Percentiles rank a stretch among this genome's conserved stretches.
These are phyloP conservation scores for Fusarium austroafricanum DNA, from an alignment of 2,329 filamentous ascomycete species.

Conservation along the genomic window DNA sequence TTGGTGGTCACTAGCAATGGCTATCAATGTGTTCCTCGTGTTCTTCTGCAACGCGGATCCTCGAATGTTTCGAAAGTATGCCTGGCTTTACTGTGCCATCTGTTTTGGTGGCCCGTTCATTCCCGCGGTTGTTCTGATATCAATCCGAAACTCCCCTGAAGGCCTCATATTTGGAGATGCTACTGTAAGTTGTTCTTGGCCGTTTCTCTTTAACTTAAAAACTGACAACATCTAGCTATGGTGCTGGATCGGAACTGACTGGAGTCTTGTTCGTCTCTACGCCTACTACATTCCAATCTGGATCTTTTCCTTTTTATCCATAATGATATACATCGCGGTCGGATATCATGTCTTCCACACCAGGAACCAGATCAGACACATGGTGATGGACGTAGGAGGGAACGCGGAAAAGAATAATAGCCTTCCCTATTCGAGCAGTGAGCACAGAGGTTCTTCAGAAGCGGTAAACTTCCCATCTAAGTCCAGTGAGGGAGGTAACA, in stretches of 20 bases:
- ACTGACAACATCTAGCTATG: conserved; percentile 60
- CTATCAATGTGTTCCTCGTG: conserved; percentile 80
- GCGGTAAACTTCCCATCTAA: conserved; percentile 45
- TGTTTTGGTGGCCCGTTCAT: conserved; percentile 79
- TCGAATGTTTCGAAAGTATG: conserved; percentile 74
- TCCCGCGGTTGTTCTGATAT: conserved; percentile 73
- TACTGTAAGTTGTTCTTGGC: conserved; percentile 55
- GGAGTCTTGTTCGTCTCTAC: conserved; percentile 67
- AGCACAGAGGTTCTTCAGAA: conserved; percentile 50
- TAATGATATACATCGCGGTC: conserved; percentile 66
- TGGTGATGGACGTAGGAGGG: conserved; percentile 48
- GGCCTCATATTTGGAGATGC: conserved; percentile 66
- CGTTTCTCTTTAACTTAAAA: accelerated
- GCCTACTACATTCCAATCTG: conserved; percentile 72
- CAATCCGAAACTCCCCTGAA: conserved; percentile 58
- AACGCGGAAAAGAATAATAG: conserved; percentile 34
- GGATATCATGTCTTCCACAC: conserved; percentile 70
- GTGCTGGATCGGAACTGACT: conserved; percentile 69
- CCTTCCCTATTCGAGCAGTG: conserved; percentile 43
- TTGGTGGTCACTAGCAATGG: conserved; percentile 84
- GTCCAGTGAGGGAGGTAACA: background rate
- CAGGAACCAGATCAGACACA: conserved; percentile 65
- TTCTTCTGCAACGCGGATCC: conserved; percentile 68
- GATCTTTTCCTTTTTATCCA: conserved; percentile 66
- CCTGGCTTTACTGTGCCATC: conserved; percentile 74